Evolutionary conservation across 495 filamentous ascomycete species (phyloP).

Genomic region (Neurospora hispaniola): DNA sequence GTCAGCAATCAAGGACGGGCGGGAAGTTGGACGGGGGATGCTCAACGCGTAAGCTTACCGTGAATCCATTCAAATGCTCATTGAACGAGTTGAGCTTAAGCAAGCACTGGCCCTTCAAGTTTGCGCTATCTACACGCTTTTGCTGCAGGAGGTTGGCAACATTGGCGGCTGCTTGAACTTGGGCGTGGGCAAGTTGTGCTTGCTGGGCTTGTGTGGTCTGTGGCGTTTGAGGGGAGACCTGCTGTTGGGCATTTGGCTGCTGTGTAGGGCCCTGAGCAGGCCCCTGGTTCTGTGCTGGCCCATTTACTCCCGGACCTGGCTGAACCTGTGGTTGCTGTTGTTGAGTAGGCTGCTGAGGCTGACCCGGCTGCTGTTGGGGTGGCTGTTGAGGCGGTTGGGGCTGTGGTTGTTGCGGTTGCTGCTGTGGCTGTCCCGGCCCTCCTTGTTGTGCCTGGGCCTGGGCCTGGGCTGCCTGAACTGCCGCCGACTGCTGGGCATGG

Average conservation of each 20-base stretch:
- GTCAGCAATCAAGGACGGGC: slow-evolving; percentile 3
- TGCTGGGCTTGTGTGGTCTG: slow-evolving; percentile 46
- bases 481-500: slow-evolving; percentile 24
- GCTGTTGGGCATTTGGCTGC: slow-evolving; percentile 30
- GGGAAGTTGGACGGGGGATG: background rate
- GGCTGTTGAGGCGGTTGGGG: slow-evolving; percentile 19
- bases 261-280: slow-evolving; percentile 21
- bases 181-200: slow-evolving; percentile 20
- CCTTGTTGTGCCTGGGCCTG: slow-evolving; percentile 42
- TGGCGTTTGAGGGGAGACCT: slow-evolving; percentile 33
- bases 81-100: slow-evolving; percentile 58
- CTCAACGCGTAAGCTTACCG: slow-evolving; percentile 32
- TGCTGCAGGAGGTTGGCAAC: slow-evolving; percentile 28
- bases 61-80: slow-evolving; percentile 58
- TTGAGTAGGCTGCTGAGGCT: slow-evolving; percentile 31
- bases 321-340: slow-evolving; percentile 42
- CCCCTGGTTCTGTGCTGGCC: slow-evolving; percentile 20
- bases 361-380: slow-evolving; percentile 23
- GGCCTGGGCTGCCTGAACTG: slow-evolving; percentile 15
- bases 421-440: slow-evolving; percentile 32
- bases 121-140: slow-evolving; percentile 37
- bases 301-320: slow-evolving; percentile 14
- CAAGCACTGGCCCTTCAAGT: slow-evolving; percentile 47
- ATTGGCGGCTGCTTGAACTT: slow-evolving; percentile 18
- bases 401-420: slow-evolving; percentile 27